These are phyloP conservation scores for Arthrobotrys megalospora DNA, from an alignment of 2,329 filamentous ascomycete species.

Conservation along the genomic window DNA sequence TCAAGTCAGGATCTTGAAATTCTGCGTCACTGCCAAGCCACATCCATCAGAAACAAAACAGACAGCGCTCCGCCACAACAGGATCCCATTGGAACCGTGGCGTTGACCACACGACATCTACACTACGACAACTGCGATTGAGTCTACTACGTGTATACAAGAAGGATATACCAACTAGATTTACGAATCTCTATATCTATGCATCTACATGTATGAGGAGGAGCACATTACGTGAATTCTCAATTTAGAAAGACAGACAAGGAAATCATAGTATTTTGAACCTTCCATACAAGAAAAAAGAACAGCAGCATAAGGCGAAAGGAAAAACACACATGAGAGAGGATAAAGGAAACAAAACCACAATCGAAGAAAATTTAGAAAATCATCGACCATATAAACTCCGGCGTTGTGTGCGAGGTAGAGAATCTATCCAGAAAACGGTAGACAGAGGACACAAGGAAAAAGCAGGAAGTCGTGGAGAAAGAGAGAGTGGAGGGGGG, in stretches of 20 bases:
- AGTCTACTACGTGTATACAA: neutral
- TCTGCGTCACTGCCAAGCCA: constrained; percentile 58
- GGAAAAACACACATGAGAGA: neutral
- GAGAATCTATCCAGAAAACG: constrained; percentile 59
- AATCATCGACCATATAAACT: constrained; percentile 61
- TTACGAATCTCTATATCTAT: constrained; percentile 11
- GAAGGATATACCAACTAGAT: neutral
- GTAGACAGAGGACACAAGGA: constrained; percentile 50
- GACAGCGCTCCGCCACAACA: constrained; percentile 24
- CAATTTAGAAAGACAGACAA: constrained; percentile 6
- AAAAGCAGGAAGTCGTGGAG: constrained; percentile 20
- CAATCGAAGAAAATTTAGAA: constrained; percentile 39
- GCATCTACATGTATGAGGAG: constrained; percentile 1
- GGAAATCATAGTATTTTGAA: constrained; percentile 46
- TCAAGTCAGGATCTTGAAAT: constrained; percentile 54
- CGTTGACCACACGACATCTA: neutral
- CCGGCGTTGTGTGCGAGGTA: constrained; percentile 60
- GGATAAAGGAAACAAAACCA: constrained; percentile 22
- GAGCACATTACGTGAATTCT: constrained; percentile 25
- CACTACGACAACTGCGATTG: neutral
- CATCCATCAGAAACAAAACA: constrained; percentile 29
- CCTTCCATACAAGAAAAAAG: constrained; percentile 40
- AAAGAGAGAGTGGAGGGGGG: constrained; percentile 12
- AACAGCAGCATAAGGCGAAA: neutral
- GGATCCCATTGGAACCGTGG: constrained; percentile 12